Conservation (phyloP, 257 asterid genomes). For the Primulina huaijiensis region DNA sequence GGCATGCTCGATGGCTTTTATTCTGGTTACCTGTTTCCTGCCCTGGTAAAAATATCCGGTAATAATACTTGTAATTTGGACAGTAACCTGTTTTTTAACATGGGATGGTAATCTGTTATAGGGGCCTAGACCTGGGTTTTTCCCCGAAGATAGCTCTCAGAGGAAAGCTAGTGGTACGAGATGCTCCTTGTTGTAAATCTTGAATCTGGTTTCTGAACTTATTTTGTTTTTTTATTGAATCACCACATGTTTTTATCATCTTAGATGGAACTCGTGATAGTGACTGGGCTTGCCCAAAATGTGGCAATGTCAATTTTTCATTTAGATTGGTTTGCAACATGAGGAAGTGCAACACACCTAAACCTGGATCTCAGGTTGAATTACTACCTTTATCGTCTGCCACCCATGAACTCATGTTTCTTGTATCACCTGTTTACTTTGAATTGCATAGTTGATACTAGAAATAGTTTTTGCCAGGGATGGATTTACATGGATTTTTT, state of each 20-base stretch:
- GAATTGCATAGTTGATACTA: background rate
- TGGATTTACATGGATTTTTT: background rate
- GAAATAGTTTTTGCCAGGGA: background rate
- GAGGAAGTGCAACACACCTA: conserved; percentile 94
- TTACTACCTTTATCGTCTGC: conserved; percentile 9
- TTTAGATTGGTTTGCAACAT: conserved; percentile 85
- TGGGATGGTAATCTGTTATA: conserved; percentile 28
- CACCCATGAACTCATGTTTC: background rate
- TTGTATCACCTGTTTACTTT: background rate
- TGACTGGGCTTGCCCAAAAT: conserved; percentile 90
- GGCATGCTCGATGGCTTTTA: background rate
- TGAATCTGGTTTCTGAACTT: conserved; percentile 13
- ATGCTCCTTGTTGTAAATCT: conserved; percentile 1
- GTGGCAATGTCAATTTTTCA: conserved; percentile 83
- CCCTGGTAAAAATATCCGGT: background rate
- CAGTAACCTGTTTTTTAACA: conserved; percentile 1
- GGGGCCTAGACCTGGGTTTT: conserved; percentile 77
- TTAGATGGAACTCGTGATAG: conserved; percentile 81
- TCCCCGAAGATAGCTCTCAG: conserved; percentile 55
- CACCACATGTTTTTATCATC: conserved; percentile 23
- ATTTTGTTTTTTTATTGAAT: conserved; percentile 6
- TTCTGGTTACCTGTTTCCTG: conserved; percentile 12
- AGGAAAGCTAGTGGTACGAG: conserved; percentile 48
- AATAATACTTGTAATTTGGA: conserved; percentile 3
- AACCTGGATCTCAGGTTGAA: conserved; percentile 79